These are phyloP conservation scores for Hanseniaspora pseudoguilliermondii DNA, from an alignment of 805 yeast genomes.

Conservation along the genomic window DNA sequence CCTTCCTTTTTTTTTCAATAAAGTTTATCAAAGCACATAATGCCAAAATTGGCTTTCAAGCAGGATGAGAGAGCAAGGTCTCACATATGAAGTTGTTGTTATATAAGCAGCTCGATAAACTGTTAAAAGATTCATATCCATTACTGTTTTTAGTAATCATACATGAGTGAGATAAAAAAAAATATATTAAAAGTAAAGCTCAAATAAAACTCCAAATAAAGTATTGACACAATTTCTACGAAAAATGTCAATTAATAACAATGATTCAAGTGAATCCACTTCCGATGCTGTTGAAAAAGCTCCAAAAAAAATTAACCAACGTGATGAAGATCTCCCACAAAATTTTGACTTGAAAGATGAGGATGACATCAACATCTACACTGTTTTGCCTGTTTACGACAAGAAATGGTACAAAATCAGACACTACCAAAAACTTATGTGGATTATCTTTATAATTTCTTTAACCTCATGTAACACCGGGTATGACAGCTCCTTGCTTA, in stretches of 20 bases:
- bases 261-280: not conserved
- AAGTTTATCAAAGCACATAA: no score
- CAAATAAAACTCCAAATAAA: not conserved
- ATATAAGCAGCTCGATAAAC: no score
- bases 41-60: no score
- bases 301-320: not conserved
- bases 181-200: no score
- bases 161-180: no score
- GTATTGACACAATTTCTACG: not conserved
- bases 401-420: conserved; percentile 28
- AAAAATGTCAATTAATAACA: not conserved
- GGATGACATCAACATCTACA: not conserved
- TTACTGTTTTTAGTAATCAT: no score
- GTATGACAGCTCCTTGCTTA: conserved; percentile 38
- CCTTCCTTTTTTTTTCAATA: no score
- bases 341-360: not conserved
- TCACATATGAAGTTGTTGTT: no score
- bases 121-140: no score
- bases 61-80: no score
- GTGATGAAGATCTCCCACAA: not conserved
- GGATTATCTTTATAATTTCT: conserved; percentile 31
- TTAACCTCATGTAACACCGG: conserved; percentile 38
- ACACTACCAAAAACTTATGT: conserved; percentile 30
- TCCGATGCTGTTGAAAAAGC: not conserved
- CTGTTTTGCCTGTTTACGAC: conserved; percentile 17